These are phyloP conservation scores for Rauvolfia tetraphylla DNA, from an alignment of 257 asterid species.

Conservation along the genomic window DNA sequence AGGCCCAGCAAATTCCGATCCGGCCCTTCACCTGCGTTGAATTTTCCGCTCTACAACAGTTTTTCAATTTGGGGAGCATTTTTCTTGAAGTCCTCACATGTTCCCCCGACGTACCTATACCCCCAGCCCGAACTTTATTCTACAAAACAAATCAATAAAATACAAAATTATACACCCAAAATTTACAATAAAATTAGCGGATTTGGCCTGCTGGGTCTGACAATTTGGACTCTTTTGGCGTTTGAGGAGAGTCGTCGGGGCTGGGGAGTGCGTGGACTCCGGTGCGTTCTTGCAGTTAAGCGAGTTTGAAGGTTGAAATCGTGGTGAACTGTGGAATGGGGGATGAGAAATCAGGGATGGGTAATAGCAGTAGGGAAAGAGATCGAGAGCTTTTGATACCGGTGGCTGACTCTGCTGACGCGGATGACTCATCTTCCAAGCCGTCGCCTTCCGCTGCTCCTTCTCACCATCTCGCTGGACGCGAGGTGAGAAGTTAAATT, in stretches of 20 bases:
- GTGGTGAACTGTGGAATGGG: constrained; percentile 39
- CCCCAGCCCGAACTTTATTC: background rate
- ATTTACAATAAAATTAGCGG: background rate
- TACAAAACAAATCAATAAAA: background rate
- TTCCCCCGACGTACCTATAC: constrained; percentile 10
- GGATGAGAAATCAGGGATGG: constrained; percentile 70
- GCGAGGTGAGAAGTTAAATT: constrained; percentile 48
- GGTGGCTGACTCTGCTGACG: constrained; percentile 62
- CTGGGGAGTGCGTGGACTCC: background rate
- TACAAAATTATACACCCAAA: background rate
- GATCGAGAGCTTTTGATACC: constrained; percentile 97
- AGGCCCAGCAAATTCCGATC: background rate
- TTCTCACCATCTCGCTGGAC: constrained; percentile 62
- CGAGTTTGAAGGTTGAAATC: background rate
- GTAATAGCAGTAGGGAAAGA: constrained; percentile 51
- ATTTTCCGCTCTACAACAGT: background rate
- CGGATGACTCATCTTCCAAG: constrained; percentile 36
- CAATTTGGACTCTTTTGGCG: background rate
- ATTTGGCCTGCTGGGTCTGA: background rate
- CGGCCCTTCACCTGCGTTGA: background rate
- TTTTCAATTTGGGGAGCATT: background rate
- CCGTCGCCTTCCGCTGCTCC: constrained; percentile 60
- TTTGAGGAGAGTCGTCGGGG: constrained; percentile 9
- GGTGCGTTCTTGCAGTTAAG: background rate
- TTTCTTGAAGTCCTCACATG: constrained; percentile 17